Percentiles rank a stretch among this genome's conserved stretches.
Evolutionary conservation across 2,329 filamentous ascomycete genomes (phyloP).

Genomic region (Chlorencoelia australis): DNA sequence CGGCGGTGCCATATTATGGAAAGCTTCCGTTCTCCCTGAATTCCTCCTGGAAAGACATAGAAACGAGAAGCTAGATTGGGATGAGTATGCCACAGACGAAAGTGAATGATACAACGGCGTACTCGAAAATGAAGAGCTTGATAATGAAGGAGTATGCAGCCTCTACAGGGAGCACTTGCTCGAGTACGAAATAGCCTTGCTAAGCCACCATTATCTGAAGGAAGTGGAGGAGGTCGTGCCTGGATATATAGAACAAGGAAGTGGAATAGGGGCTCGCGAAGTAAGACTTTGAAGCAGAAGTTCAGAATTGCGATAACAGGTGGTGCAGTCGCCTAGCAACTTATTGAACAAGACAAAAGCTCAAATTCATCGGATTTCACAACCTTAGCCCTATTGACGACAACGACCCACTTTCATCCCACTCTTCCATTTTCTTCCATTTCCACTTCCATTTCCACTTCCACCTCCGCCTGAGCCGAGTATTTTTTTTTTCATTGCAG

Average conservation of each 20-base stretch:
- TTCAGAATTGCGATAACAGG: conserved; percentile 11
- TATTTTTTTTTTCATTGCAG: too few relatives aligned
- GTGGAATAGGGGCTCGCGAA: conserved; percentile 21
- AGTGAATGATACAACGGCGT: conserved; percentile 10
- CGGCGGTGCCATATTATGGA: conserved; percentile 32
- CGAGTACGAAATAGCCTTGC: conserved; percentile 32
- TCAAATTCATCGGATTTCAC: too few relatives aligned
- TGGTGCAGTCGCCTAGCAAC: too few relatives aligned
- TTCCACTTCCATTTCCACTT: too few relatives aligned
- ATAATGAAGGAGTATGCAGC: conserved; percentile 30
- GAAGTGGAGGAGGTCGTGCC: conserved; percentile 22
- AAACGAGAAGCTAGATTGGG: conserved; percentile 23
- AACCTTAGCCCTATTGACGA: too few relatives aligned
- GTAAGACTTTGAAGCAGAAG: conserved; percentile 25
- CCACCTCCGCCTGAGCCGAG: too few relatives aligned
- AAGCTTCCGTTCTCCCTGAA: conserved; percentile 25
- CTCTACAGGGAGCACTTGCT: conserved; percentile 33
- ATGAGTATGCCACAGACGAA: conserved; percentile 4
- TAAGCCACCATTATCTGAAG: conserved; percentile 28
- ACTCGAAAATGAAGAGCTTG: conserved; percentile 15
- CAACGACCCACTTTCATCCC: too few relatives aligned
- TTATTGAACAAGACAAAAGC: too few relatives aligned
- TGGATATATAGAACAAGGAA: conserved; percentile 11
- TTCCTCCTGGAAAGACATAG: conserved; percentile 27
- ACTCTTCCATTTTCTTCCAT: too few relatives aligned